Conservation (phyloP, 306 rosid genomes). For the Prunus persica region Prunus_persica_NCBIv2 NC_034012.1:13063501-13064000, state of each 20-base stretch:
- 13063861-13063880: slow-evolving; percentile 93
- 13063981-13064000: neutral
- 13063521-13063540: neutral
- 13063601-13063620: slow-evolving; percentile 98
- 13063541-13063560: slow-evolving; percentile 29
- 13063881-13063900: slow-evolving; percentile 94
- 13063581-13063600: slow-evolving; percentile 90
- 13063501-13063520: neutral
- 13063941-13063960: neutral
- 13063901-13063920: slow-evolving; percentile 98
- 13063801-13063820: slow-evolving; percentile 27
- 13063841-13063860: slow-evolving; percentile 88
- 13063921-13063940: slow-evolving; percentile 13
- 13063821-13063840: slow-evolving; percentile 98
- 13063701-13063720: slow-evolving; percentile 94
- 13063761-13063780: slow-evolving; percentile 34
- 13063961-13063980: slow-evolving; percentile 15
- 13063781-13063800: slow-evolving; percentile 11
- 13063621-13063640: slow-evolving; percentile 65
- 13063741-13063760: slow-evolving; percentile 95
- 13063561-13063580: slow-evolving; percentile 93
- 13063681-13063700: slow-evolving; percentile 96
- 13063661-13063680: slow-evolving; percentile 98
- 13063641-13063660: slow-evolving; percentile 90
- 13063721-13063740: slow-evolving; percentile 94